A percentile compares a stretch with the other conserved stretches of the same genome.
These are phyloP conservation scores for Tetrahymena thermophila DNA, from an alignment of 73 alveolate genomes.

Conservation along the genomic window DNA sequence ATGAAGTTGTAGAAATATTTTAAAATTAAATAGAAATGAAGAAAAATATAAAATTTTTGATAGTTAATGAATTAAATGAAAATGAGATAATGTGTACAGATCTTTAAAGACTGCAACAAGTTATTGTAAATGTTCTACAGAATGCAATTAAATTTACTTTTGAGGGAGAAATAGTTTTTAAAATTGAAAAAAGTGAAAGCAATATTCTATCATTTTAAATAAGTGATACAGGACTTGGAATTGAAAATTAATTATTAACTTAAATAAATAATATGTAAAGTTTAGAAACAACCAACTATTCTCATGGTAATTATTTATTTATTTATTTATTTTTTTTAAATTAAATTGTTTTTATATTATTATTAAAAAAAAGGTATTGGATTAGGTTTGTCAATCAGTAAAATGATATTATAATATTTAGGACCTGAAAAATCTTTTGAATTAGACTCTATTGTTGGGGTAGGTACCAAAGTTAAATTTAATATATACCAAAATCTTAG, in stretches of 20 bases:
- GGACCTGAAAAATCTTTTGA: not conserved
- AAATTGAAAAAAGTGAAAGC: not conserved
- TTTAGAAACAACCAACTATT: not conserved
- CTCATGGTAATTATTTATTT: not conserved
- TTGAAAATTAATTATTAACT: not conserved
- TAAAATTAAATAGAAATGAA: not conserved
- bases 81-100: not conserved
- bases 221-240: not conserved
- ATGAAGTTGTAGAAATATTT: not conserved
- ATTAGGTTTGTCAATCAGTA: not conserved
- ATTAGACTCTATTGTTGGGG: not conserved
- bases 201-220: not conserved
- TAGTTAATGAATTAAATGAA: not conserved
- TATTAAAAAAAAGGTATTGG: not conserved
- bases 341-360: not conserved
- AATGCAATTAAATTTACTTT: not conserved
- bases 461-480: not conserved
- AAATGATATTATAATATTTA: not conserved
- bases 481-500: not conserved
- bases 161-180: not conserved
- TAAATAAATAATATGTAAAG: not conserved
- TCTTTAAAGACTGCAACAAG: not conserved
- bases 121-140: not conserved
- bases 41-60: not conserved
- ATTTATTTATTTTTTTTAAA: not conserved